Percentiles rank a stretch among this genome's conserved stretches.
Evolutionary conservation across 306 rosid species (phyloP).

Genomic region (Acacia confusa): DNA sequence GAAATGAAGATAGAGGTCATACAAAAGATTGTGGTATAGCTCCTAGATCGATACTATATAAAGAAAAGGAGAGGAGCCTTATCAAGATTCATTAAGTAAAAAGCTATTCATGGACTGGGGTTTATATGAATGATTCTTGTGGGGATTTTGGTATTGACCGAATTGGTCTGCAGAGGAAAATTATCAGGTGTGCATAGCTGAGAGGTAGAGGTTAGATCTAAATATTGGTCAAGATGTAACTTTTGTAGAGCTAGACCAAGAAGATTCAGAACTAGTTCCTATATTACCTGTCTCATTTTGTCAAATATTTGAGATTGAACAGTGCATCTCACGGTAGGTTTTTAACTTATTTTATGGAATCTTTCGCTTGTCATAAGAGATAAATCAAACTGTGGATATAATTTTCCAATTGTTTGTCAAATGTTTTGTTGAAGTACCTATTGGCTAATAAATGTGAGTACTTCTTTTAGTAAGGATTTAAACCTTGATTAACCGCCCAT

Average conservation of each 20-base stretch:
- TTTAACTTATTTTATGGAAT: no score
- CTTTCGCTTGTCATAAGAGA: neutral
- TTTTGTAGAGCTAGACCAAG: neutral
- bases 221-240: no score
- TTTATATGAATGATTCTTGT: neutral
- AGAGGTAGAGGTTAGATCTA: no score
- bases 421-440: no score
- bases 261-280: neutral
- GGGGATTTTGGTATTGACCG: constrained; percentile 23
- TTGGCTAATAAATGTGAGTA: no score
- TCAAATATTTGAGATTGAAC: neutral
- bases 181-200: no score
- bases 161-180: neutral
- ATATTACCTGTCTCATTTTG: neutral
- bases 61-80: neutral
- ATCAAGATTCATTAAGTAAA: no score
- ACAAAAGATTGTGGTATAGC: neutral
- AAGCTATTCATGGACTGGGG: neutral
- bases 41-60: no score
- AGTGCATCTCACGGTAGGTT: neutral
- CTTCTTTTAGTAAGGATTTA: no score
- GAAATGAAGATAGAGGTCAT: constrained; percentile 1
- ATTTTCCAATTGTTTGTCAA: neutral
- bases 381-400: neutral
- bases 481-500: no score